Percentiles rank a stretch among this genome's conserved stretches.
Conservation (phyloP, 2,329 filamentous ascomycete genomes). For the Dryadomyces quercus-mongolicae region DNA sequence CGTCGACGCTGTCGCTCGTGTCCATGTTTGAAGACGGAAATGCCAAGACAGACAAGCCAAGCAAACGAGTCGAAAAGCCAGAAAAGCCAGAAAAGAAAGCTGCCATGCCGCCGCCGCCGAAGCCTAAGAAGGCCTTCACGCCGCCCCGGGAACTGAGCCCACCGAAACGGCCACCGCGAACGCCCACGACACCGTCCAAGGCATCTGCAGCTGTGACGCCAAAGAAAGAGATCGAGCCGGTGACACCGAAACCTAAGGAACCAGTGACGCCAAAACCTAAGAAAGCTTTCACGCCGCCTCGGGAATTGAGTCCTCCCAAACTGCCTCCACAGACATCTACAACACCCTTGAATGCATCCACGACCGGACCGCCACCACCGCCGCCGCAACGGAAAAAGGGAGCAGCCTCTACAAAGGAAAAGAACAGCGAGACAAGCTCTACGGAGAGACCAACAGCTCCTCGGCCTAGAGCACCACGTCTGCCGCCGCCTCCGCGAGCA, state of each 20-base stretch:
- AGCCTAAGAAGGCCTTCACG: constrained; percentile 18
- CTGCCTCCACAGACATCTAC: neutral
- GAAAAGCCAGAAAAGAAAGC: constrained; percentile 8
- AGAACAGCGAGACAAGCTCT: no score
- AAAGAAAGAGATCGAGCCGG: neutral
- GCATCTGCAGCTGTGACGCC: no score
- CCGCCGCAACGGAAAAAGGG: neutral
- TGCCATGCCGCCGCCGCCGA: neutral
- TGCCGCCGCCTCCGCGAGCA: neutral
- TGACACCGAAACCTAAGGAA: no score
- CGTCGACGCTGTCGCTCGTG: constrained; percentile 52
- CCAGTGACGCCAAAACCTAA: no score
- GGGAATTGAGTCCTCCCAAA: neutral
- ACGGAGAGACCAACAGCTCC: no score
- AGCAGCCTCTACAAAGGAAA: neutral
- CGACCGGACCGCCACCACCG: neutral
- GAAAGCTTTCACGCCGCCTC: no score
- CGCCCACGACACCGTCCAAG: no score
- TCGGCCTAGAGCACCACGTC: no score
- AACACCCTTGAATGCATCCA: no score
- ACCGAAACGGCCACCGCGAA: no score
- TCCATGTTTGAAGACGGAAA: constrained; percentile 56
- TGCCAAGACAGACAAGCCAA: no score
- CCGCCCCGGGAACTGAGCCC: constrained; percentile 20
- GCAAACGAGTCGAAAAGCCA: neutral